phyloP scores from a whole-genome alignment of 345 rosid species.

The Geranium brycei region DNA sequence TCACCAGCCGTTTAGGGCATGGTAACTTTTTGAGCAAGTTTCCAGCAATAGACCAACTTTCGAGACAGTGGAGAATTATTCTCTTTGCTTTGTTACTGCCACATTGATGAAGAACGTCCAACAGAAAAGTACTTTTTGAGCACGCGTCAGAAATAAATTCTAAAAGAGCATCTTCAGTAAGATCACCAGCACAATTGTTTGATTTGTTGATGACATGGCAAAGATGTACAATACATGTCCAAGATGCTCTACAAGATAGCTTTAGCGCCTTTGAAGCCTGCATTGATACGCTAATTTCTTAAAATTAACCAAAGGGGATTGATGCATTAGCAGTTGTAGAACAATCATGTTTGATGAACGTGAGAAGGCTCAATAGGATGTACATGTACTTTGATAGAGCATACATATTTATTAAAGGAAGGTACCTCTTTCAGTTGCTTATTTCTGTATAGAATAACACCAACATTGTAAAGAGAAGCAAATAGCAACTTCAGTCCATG shows the following conservation, averaged over 20 bases:
- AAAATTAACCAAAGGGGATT: neutral
- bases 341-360: neutral
- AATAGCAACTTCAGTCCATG: slow-evolving; percentile 54
- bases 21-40: slow-evolving; percentile 32
- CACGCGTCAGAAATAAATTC: slow-evolving; percentile 51
- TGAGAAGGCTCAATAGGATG: neutral
- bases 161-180: slow-evolving; percentile 38
- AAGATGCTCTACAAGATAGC: slow-evolving; percentile 62
- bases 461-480: slow-evolving; percentile 50
- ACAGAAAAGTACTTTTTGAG: slow-evolving; percentile 45
- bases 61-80: slow-evolving; percentile 33
- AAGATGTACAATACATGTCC: slow-evolving; percentile 44
- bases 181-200: slow-evolving; percentile 18
- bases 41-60: slow-evolving; percentile 57
- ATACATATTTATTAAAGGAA: neutral
- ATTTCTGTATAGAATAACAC: slow-evolving; percentile 50
- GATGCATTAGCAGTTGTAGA: neutral
- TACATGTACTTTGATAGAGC: neutral
- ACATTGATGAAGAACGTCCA: slow-evolving; percentile 63
- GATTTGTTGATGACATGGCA: slow-evolving; percentile 30
- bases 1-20: slow-evolving; percentile 57
- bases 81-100: slow-evolving; percentile 27
- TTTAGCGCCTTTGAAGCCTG: slow-evolving; percentile 72
- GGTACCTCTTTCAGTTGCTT: slow-evolving; percentile 60
- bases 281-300: neutral